phyloP scores from a whole-genome alignment of 345 rosid species.

The Lumnitzera racemosa region DNA sequence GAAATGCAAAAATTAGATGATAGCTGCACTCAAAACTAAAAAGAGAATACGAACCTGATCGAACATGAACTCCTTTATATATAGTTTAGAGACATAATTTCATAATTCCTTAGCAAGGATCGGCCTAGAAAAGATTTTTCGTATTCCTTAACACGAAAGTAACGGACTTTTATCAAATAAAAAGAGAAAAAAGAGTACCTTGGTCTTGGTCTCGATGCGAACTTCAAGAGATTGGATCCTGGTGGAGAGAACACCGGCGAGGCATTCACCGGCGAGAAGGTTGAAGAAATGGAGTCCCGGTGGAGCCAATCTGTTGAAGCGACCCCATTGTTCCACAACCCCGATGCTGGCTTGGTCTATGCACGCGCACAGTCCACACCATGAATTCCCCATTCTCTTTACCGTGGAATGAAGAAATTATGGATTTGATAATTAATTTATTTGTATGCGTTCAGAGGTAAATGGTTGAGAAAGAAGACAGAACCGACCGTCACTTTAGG shows the following conservation, averaged over 20 bases:
- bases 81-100: too few species aligned
- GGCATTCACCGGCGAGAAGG: slow-evolving; percentile 61
- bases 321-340: slow-evolving; percentile 82
- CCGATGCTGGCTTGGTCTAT: slow-evolving; percentile 83
- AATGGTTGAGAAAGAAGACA: too few species aligned
- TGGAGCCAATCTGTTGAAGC: slow-evolving; percentile 73
- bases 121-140: too few species aligned
- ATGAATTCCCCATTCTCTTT: slow-evolving; percentile 51
- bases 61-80: too few species aligned
- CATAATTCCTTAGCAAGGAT: too few species aligned
- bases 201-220: slow-evolving; percentile 88
- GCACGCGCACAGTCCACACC: slow-evolving; percentile 47
- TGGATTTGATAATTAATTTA: neutral
- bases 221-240: slow-evolving; percentile 84
- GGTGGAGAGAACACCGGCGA: slow-evolving; percentile 88
- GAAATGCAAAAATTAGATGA: too few species aligned
- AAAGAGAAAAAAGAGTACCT: slow-evolving; percentile 24
- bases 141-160: too few species aligned
- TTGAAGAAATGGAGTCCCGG: slow-evolving; percentile 80
- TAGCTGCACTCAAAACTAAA: too few species aligned
- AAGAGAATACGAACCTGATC: too few species aligned
- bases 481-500: too few species aligned
- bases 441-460: neutral
- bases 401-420: too few species aligned
- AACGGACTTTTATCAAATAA: neutral